Conservation (phyloP, 176 grass and related monocot species). For the Areca catechu region DNA sequence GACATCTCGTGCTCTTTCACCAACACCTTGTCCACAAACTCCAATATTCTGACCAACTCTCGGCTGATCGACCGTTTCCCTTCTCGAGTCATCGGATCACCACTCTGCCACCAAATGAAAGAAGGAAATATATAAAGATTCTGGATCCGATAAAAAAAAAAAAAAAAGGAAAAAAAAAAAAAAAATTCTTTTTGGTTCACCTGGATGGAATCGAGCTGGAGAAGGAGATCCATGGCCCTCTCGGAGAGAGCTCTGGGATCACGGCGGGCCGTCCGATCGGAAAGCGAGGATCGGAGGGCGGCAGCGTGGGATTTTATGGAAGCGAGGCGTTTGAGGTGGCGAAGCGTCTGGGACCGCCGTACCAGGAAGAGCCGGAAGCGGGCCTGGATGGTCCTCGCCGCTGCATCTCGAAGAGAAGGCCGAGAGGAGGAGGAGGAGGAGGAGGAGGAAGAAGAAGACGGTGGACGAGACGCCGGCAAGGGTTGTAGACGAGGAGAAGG, state of each 20-base stretch:
- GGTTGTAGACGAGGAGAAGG: constrained; percentile 1
- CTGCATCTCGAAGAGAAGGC: constrained; percentile 34
- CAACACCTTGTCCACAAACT: constrained; percentile 79
- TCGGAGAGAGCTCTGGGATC: constrained; percentile 42
- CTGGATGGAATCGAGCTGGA: constrained; percentile 70
- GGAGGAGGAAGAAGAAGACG: neutral
- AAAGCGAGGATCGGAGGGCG: constrained; percentile 41
- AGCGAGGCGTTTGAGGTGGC: constrained; percentile 77
- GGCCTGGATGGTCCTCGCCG: constrained; percentile 72
- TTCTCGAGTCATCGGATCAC: constrained; percentile 69
- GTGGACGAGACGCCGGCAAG: neutral
- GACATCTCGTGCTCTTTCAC: constrained; percentile 44
- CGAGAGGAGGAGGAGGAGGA: neutral
- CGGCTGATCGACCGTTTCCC: constrained; percentile 63
- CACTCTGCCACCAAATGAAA: constrained; percentile 34
- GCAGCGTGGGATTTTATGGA: constrained; percentile 60
- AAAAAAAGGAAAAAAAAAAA: constrained; percentile 8
- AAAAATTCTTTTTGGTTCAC: constrained; percentile 17
- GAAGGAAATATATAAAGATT: constrained; percentile 6
- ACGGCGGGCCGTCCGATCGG: constrained; percentile 20
- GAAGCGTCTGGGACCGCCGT: constrained; percentile 66
- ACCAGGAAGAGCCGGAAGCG: constrained; percentile 80
- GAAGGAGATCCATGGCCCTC: constrained; percentile 45
- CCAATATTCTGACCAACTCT: constrained; percentile 65
- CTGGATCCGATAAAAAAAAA: neutral